Conservation (phyloP, 768 basidiomycete genomes). For the Mycena capillaripes region DNA sequence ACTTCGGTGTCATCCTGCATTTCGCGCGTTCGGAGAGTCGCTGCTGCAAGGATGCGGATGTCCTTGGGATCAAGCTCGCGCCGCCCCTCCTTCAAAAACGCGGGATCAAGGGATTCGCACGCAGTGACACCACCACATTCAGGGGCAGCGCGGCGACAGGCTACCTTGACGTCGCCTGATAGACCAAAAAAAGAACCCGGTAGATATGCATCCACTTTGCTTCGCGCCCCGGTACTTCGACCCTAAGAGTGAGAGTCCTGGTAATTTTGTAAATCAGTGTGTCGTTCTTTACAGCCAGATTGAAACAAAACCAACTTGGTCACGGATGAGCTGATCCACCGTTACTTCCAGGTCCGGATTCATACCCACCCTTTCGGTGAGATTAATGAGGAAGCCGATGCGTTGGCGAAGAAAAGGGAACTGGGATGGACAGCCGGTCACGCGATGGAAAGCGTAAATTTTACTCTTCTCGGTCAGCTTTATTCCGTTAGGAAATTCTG, state of each 20-base stretch:
- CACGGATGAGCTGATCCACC: slow-evolving; percentile 19
- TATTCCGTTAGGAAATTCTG: slow-evolving; percentile 1
- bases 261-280: background rate
- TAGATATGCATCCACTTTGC: background rate
- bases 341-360: slow-evolving; percentile 2
- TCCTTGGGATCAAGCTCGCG: slow-evolving; percentile 13
- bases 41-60: slow-evolving; percentile 1
- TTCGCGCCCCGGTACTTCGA: background rate
- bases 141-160: slow-evolving; percentile 6
- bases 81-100: slow-evolving; percentile 10
- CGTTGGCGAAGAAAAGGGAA: background rate
- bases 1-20: slow-evolving; percentile 25
- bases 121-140: slow-evolving; percentile 4
- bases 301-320: background rate
- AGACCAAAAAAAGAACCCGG: slow-evolving; percentile 22
- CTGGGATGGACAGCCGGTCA: background rate
- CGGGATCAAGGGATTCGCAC: slow-evolving; percentile 21
- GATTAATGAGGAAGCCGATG: slow-evolving; percentile 3
- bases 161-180: background rate
- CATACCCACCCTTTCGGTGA: background rate
- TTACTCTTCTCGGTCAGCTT: background rate
- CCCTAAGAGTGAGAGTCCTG: slow-evolving; percentile 25
- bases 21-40: slow-evolving; percentile 9
- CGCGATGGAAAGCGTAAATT: slow-evolving; percentile 11
- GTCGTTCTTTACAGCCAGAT: background rate